Evolutionary conservation across 768 basidiomycete species (phyloP), one percentile per base, ranked within the genome.

Genomic region (Sarcodon aspratus): DNA sequence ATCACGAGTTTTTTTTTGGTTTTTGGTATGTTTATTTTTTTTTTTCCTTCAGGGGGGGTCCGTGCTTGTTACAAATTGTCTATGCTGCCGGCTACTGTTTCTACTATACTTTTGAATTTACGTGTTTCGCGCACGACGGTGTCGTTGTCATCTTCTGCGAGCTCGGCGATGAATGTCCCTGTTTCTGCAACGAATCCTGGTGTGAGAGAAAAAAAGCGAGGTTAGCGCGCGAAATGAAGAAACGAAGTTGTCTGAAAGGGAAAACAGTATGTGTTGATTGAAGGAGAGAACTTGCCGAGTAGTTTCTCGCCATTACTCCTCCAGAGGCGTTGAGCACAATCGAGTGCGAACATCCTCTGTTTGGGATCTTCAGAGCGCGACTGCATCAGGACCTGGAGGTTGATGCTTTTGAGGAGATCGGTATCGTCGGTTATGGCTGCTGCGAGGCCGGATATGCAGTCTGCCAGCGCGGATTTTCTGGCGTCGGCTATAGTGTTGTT

Each of bases 111-210:
- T 63, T 84, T 89, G 63, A 90, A 67, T 54, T 63, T 72, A 53
- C 80, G 76, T 13, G 82, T 77, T 55, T 80, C 80, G 50, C 69
- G 72, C 4, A 90, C 85, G 12, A 94, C 88, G 50, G 72, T 72
- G 54, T 90, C 87, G 60, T 91, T 82, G 55, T 93, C 92, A 58
- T 95, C 91, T 65, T 92, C 89, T 4, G 79, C 77, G 58, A 82
- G 86, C 63, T 95, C 93, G 4, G 80, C 80, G 48, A 95, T 82
- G 66, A 95, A 92, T 27, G 86, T 82, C 13, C 85, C 71, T 31
- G 90, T 85, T 61, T 95, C 93, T 9, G 80, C 69, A 12, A 76
- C 80, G 56, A 89, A 85, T 9, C 82, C 88, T 27, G 5, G 5
- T 27, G 21, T 27, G 21, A 5, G 21, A 27, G 5, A 27, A 27